Conservation (phyloP, 306 rosid species). For the Acacia crassicarpa region DNA sequence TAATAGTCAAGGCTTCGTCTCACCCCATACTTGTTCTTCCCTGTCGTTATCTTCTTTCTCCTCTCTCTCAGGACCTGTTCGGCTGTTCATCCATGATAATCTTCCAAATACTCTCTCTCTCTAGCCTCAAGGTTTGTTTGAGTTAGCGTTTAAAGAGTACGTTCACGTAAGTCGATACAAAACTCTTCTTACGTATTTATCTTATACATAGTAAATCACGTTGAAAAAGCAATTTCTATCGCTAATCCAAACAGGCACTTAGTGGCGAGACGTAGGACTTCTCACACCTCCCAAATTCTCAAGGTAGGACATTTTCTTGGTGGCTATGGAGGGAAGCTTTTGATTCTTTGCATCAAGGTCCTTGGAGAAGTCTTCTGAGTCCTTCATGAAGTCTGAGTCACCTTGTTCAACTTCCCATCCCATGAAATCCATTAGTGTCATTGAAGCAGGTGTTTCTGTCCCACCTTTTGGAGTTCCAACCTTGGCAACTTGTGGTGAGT, state of each 20-base stretch:
- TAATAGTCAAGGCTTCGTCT: conserved; percentile 27
- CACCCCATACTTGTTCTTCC: conserved; percentile 1
- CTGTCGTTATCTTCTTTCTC: conserved; percentile 22
- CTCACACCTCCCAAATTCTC: conserved; percentile 77
- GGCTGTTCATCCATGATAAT: neutral
- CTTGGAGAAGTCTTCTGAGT: conserved; percentile 43
- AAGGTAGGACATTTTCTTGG: conserved; percentile 70
- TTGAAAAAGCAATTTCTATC: too few relatives aligned
- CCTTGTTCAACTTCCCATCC: conserved; percentile 74
- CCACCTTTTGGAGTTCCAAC: conserved; percentile 50
- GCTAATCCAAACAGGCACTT: neutral
- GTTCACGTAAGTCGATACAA: too few relatives aligned
- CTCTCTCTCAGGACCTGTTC: conserved; percentile 26
- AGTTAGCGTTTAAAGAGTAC: too few relatives aligned
- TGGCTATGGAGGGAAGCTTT: conserved; percentile 48
- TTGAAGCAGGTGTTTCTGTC: conserved; percentile 38
- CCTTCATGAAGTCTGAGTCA: conserved; percentile 44
- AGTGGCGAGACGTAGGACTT: conserved; percentile 89
- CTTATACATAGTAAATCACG: too few relatives aligned
- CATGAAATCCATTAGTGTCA: conserved; percentile 93
- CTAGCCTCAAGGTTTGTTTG: neutral
- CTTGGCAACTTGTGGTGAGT: conserved; percentile 32
- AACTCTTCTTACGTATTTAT: too few relatives aligned
- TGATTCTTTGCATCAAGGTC: conserved; percentile 50
- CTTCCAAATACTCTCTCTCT: neutral